phyloP scores from a whole-genome alignment of 495 filamentous ascomycete genomes.

The Penicillium mononematosum region DNA sequence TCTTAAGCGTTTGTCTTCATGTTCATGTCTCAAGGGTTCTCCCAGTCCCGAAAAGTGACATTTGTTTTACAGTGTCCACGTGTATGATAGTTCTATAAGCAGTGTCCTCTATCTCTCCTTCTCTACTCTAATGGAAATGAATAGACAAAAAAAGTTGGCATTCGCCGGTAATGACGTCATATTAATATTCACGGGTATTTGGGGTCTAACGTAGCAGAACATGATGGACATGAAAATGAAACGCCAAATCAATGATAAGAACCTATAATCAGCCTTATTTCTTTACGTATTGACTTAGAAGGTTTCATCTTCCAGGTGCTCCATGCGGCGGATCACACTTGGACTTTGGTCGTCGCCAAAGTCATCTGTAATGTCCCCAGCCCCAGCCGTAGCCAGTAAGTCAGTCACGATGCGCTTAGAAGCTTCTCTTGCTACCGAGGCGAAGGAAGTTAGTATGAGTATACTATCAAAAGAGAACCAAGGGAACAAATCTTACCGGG shows the following conservation, averaged over 20 bases:
- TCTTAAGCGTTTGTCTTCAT: constrained; percentile 19
- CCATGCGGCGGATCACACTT: constrained; percentile 68
- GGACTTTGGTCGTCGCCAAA: constrained; percentile 63
- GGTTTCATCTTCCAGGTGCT: constrained; percentile 65
- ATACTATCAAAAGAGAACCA: not conserved
- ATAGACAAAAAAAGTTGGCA: not conserved
- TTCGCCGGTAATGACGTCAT: not conserved
- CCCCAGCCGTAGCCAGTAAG: constrained; percentile 74
- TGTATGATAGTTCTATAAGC: constrained; percentile 13
- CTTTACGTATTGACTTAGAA: constrained; percentile 49
- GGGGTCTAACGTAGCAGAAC: not conserved
- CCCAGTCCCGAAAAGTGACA: constrained; percentile 13
- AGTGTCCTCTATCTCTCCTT: constrained; percentile 1
- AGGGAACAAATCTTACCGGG: constrained; percentile 63
- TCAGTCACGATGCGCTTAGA: constrained; percentile 90
- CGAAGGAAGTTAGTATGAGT: not conserved
- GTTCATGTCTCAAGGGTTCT: constrained; percentile 7
- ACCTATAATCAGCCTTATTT: not conserved
- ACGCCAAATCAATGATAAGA: not conserved
- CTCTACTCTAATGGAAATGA: constrained; percentile 14
- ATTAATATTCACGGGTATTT: not conserved
- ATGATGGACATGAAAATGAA: not conserved
- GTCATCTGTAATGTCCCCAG: constrained; percentile 48
- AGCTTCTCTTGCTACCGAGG: constrained; percentile 71
- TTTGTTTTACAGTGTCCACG: not conserved